Base-by-base conservation (phyloP, 148 eudicot species). In the Fagopyrum homotropicum region DNA sequence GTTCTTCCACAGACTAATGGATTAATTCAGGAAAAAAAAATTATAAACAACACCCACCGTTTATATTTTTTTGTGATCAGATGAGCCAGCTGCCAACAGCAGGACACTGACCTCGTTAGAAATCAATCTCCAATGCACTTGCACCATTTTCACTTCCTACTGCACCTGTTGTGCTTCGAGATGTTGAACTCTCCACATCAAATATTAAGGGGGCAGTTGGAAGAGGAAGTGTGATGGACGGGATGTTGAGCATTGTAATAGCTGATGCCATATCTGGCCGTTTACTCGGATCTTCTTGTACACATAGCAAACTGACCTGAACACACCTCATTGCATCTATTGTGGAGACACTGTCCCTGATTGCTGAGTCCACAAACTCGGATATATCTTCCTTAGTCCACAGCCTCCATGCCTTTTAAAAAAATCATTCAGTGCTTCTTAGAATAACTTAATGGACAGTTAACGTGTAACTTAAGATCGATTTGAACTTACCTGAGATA, bases 211-310 rank as follows among this genome's bases (percentile, higher is more conserved):
- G 71, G 9, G 71, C 30, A 15, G 71, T 66, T 66, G 71, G 71
- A 66, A 40, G 71, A 66, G 71, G 71, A 40, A 66, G 54, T 5
- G 0, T 19, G 22, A 15, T 8, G 0, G 74, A 47, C 7, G 54
- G 51, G 74, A 52, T 72, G 55, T 72, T 72, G 8, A 72, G 74
- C 74, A 72, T 72, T 9, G 55, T 45, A 16, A 72, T 72, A 11
- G 45, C 55, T 1, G 51, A 16, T 46, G 19, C 54, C 74, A 72
- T 72, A 9, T 46, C 43, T 47, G 74, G 74, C 3, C 74, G 51
- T 45, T 72, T 72, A 35, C 16, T 49, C 22, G 74, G 52, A 48
- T 46, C 47, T 45, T 72, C 74, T 72, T 72, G 74, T 30, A 72
- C 74, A 2, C 74, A 72, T 17, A 72, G 43, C 55, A 72, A 47